phyloP scores from a whole-genome alignment of 2,329 filamentous ascomycete species.

The Aureobasidium musti region DNA sequence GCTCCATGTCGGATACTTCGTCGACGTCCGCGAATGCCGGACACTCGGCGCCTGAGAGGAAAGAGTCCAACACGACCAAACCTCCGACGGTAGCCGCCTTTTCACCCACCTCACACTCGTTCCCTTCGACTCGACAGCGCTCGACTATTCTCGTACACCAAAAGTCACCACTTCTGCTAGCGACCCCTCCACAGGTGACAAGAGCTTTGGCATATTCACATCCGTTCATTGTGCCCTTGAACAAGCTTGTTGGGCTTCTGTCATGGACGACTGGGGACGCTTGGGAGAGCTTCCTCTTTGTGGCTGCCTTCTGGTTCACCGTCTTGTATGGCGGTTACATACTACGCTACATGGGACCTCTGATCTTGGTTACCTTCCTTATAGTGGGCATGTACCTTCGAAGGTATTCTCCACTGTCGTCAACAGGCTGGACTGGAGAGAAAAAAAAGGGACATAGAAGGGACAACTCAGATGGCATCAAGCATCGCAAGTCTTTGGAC shows the following conservation, averaged over 20 bases:
- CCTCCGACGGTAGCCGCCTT: constrained; percentile 82
- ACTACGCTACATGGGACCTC: constrained; percentile 78
- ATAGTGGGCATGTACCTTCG: constrained; percentile 92
- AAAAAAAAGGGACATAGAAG: constrained; percentile 57
- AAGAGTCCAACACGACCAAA: constrained; percentile 29
- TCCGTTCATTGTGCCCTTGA: constrained; percentile 86
- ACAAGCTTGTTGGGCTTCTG: constrained; percentile 78
- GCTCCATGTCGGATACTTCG: constrained; percentile 54
- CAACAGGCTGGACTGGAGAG: constrained; percentile 72
- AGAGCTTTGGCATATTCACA: constrained; percentile 93
- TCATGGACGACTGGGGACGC: constrained; percentile 94
- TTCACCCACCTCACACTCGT: constrained; percentile 74
- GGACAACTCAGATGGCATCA: constrained; percentile 57
- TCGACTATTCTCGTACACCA: constrained; percentile 95
- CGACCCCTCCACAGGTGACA: constrained; percentile 92
- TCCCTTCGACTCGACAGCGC: constrained; percentile 65
- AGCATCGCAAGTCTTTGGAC: constrained; percentile 88
- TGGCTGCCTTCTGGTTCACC: constrained; percentile 81
- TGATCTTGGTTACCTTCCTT: constrained; percentile 75
- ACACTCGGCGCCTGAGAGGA: constrained; percentile 42
- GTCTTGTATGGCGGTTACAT: constrained; percentile 84
- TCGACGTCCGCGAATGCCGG: constrained; percentile 43
- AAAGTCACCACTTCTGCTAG: constrained; percentile 88
- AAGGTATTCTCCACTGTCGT: constrained; percentile 86
- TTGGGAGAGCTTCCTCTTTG: constrained; percentile 93